Conservation (phyloP, 139 green algal species). For the Yamagishiella unicocca region DNA sequence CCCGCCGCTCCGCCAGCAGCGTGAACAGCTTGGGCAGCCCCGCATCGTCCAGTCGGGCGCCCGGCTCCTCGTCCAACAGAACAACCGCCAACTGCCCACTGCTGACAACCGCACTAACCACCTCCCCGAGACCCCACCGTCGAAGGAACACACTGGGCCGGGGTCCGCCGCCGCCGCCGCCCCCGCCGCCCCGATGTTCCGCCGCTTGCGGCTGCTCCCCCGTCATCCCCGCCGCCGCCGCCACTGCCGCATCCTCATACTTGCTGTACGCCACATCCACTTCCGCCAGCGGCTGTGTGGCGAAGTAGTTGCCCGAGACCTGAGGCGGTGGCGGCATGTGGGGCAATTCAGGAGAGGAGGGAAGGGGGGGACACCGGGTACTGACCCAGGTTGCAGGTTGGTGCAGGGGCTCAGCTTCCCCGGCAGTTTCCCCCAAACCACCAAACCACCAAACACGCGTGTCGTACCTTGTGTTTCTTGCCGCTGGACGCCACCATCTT, state of each 20-base stretch:
- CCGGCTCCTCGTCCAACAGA: constrained; percentile 61
- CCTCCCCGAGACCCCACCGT: constrained; percentile 62
- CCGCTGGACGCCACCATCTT: constrained; percentile 57
- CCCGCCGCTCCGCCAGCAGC: constrained; percentile 48
- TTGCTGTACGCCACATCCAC: constrained; percentile 62
- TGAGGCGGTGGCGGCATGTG: background rate
- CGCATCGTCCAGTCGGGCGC: constrained; percentile 49
- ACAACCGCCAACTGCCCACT: constrained; percentile 26
- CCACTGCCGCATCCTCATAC: constrained; percentile 25
- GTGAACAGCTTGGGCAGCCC: constrained; percentile 64
- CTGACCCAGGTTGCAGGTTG: too few species aligned
- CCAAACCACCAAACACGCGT: too few species aligned
- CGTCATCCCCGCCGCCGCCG: background rate
- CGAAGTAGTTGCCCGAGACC: constrained; percentile 42
- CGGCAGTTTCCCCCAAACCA: background rate
- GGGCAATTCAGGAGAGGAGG: background rate
- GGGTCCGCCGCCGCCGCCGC: background rate
- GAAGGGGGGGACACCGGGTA: too few species aligned
- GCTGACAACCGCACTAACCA: constrained; percentile 56
- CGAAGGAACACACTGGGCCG: constrained; percentile 27
- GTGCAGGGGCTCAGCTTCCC: too few species aligned
- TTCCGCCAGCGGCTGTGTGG: constrained; percentile 30
- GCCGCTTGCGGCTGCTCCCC: background rate
- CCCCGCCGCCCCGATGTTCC: background rate
- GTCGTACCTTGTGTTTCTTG: constrained; percentile 63